These are phyloP conservation scores for Blastobotrys attinorum DNA, from an alignment of 805 yeast genomes.

Conservation along the genomic window DNA sequence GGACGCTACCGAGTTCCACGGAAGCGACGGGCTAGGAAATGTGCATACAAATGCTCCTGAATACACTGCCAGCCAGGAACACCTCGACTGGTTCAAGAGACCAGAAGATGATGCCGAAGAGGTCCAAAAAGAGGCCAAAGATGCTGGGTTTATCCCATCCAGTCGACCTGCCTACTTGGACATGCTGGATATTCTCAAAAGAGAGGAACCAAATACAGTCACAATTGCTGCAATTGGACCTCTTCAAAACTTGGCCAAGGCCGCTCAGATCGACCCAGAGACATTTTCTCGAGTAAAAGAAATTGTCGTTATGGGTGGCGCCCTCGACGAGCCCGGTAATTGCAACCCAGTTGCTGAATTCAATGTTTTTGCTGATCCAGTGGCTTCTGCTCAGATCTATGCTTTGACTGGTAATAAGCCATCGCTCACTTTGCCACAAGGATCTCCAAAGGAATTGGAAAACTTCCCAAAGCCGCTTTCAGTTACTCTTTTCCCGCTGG, in stretches of 20 bases:
- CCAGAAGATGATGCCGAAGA: conserved; percentile 8
- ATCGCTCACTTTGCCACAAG: conserved; percentile 23
- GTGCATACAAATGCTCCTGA: conserved; percentile 30
- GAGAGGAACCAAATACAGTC: conserved; percentile 31
- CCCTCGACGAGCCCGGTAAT: conserved; percentile 31
- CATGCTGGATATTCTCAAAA: conserved; percentile 29
- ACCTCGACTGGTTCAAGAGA: conserved; percentile 21
- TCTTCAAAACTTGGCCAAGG: conserved; percentile 33
- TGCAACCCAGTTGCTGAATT: conserved; percentile 36
- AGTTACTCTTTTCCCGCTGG: conserved; percentile 32
- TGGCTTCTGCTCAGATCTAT: conserved; percentile 33
- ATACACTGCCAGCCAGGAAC: conserved; percentile 26
- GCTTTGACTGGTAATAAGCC: conserved; percentile 28
- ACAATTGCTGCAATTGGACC: conserved; percentile 35
- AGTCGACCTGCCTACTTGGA: conserved; percentile 26
- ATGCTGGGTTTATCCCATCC: conserved; percentile 26
- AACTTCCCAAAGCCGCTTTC: conserved; percentile 20
- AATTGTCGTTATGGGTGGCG: conserved; percentile 35
- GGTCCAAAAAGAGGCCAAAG: conserved; percentile 3
- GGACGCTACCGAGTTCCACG: conserved; percentile 35
- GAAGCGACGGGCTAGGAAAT: conserved; percentile 35
- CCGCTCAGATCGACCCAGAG: conserved; percentile 32
- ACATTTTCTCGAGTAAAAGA: conserved; percentile 30
- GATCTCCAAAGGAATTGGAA: conserved; percentile 12
- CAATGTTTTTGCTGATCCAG: conserved; percentile 34